A percentile compares a stretch with the other conserved stretches of the same genome.
These are phyloP conservation scores for Salix caprea DNA, from an alignment of 345 rosid genomes.

Conservation along the genomic window DNA sequence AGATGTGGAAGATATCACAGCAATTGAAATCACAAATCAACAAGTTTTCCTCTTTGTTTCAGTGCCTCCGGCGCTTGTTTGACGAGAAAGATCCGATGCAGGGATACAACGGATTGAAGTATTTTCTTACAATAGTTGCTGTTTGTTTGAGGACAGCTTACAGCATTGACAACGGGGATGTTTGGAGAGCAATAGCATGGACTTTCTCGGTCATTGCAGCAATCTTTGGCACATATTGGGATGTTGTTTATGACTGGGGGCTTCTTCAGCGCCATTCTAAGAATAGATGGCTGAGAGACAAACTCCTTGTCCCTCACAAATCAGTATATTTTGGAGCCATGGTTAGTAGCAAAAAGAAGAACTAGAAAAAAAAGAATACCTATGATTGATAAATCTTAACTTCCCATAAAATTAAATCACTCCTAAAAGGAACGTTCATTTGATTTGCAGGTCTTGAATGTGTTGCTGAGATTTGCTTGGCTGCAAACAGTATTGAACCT, in stretches of 20 bases:
- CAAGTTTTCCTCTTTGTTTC: neutral
- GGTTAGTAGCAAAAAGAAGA: conserved; percentile 22
- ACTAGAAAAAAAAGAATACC: neutral
- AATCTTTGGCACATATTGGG: conserved; percentile 54
- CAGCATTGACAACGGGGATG: conserved; percentile 23
- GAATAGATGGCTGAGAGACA: conserved; percentile 60
- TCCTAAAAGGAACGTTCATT: neutral
- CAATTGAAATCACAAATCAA: neutral
- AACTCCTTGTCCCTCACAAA: conserved; percentile 52
- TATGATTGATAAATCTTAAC: neutral
- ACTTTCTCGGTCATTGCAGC: conserved; percentile 48
- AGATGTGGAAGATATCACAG: neutral
- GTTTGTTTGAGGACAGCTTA: conserved; percentile 56
- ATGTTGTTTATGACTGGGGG: conserved; percentile 67
- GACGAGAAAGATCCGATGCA: conserved; percentile 57
- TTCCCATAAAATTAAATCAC: neutral
- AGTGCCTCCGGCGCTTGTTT: conserved; percentile 54
- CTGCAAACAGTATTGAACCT: conserved; percentile 51
- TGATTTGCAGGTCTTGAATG: conserved; percentile 40
- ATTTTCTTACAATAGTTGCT: conserved; percentile 49
- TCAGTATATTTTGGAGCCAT: conserved; percentile 50
- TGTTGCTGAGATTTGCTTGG: conserved; percentile 66
- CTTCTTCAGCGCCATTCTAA: conserved; percentile 49
- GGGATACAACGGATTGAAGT: conserved; percentile 57
- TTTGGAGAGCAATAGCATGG: conserved; percentile 43